These are phyloP conservation scores for Plectosphaerella sp. DNA, from an alignment of 2,329 filamentous ascomycete genomes.

Conservation along the genomic window DNA sequence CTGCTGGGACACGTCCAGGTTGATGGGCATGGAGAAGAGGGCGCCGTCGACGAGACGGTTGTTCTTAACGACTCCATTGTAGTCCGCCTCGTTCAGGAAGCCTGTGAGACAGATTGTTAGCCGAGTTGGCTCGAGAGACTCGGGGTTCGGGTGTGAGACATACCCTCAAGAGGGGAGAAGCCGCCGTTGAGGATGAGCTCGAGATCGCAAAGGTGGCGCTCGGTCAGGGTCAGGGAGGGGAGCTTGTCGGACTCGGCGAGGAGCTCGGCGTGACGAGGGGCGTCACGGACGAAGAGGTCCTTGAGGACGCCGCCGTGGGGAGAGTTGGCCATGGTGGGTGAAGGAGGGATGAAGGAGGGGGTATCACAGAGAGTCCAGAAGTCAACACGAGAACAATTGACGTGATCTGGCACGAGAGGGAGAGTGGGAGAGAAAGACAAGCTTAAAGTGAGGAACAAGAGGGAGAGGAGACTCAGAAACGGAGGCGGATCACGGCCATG, in stretches of 20 bases:
- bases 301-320: conserved; percentile 93
- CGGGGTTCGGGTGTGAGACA: conserved; percentile 23
- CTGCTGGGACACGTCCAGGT: conserved; percentile 75
- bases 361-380: neutral
- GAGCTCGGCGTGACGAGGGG: conserved; percentile 72
- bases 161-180: conserved; percentile 95
- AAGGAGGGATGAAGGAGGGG: too few relatives aligned
- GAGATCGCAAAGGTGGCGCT: conserved; percentile 96
- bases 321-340: conserved; percentile 66
- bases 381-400: conserved; percentile 6
- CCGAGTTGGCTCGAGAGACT: neutral
- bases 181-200: conserved; percentile 96
- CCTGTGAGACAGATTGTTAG: conserved; percentile 45
- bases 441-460: conserved; percentile 1
- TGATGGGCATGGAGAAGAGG: conserved; percentile 96
- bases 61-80: conserved; percentile 86
- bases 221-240: conserved; percentile 77
- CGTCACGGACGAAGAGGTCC: conserved; percentile 93
- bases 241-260: conserved; percentile 79
- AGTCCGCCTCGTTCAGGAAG: conserved; percentile 97
- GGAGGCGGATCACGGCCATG: conserved; percentile 2
- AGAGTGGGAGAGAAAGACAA: neutral
- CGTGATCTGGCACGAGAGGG: neutral
- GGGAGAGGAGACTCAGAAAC: neutral
- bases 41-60: conserved; percentile 82